These are phyloP conservation scores for Phaeosphaeriaceae sp. DNA, from an alignment of 2,329 filamentous ascomycete species.

Conservation along the genomic window DNA sequence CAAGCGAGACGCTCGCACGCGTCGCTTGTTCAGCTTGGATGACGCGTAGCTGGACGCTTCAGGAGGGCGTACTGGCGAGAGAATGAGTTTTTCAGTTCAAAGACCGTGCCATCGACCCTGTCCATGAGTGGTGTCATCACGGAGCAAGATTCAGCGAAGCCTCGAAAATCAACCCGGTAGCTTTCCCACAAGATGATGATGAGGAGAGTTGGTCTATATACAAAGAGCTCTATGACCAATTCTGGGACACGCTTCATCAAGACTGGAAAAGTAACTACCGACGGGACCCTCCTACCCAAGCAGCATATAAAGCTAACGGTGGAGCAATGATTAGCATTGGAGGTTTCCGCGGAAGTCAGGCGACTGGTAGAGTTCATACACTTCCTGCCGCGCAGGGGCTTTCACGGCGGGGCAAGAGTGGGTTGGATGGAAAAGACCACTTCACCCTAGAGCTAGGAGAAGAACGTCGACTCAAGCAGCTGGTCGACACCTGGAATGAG, in stretches of 20 bases:
- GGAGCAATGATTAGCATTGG: not conserved
- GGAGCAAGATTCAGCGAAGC: not conserved
- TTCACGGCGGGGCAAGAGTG: not conserved
- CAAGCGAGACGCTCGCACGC: not conserved
- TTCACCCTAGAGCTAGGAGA: constrained; percentile 4
- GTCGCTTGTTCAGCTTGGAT: constrained; percentile 15
- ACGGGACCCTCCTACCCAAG: not conserved
- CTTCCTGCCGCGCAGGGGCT: not conserved
- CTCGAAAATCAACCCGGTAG: not conserved
- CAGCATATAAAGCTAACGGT: not conserved
- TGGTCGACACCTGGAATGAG: constrained; percentile 11
- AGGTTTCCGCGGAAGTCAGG: not conserved
- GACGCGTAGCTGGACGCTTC: constrained; percentile 21
- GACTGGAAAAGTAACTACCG: constrained; percentile 8
- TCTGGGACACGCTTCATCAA: constrained; percentile 7
- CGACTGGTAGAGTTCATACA: not conserved
- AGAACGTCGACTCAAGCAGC: constrained; percentile 7
- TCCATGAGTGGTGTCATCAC: constrained; percentile 7
- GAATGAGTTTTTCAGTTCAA: constrained; percentile 13
- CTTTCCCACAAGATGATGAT: not conserved
- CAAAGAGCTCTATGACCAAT: constrained; percentile 3
- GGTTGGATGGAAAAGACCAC: constrained; percentile 1
- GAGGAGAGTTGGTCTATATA: constrained; percentile 1
- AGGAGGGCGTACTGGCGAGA: constrained; percentile 16
- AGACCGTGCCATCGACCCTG: constrained; percentile 1